Evolutionary conservation across 2,329 filamentous ascomycete species (phyloP), one percentile per base, ranked within the genome.

Genomic region (Fusarium tanahbumbuense): DNA sequence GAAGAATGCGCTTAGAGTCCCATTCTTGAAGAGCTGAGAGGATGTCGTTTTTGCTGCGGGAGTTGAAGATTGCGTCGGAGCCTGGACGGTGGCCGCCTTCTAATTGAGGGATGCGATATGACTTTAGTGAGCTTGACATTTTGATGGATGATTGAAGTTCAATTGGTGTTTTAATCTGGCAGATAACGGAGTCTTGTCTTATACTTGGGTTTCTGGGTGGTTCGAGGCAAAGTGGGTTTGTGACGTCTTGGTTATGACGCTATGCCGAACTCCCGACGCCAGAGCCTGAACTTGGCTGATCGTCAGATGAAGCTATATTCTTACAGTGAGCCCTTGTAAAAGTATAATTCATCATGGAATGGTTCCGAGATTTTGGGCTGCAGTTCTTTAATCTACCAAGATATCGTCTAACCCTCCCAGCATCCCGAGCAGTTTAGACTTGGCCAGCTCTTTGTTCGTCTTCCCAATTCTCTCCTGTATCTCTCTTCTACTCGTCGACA

Each of bases 61-160:
- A 66, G 37, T 66, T 66, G 30, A 66, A 66, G 47, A 66, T 50
- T 15, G 61, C 61, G 4, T 66, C 61, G 0, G 55, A 49, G 6
- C 62, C 63, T 12, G 47, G 42, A 8, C 61, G 61, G 16, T 61
- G 22, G 1, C 48, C 61, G 5, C 55, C 61, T 9, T 66, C 55
- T 3, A 66, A 62, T 11, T 66, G 61, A 4, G 63, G n/a, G 2
- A 66, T 55, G 5, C 44, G 48, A 11, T 61, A 66, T 22, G 48
- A 4, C 1, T 50, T 8, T 6, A 66, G 30, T 0, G 37, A 23
- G 20, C 6, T 12, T 5, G 37, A 11, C 61, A 66, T 66, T 2
- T 7, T 63, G 27, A 18, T 7, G 3, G 22, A 2, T 11, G 10
- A 20, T 15, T 18, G 3, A 18, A n/a, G 34, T n/a, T 12, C 18